Evolutionary conservation across 225 moss, liverwort and hornwort genomes (phyloP).

Genomic region (Pseudoscleropodium purum): DNA sequence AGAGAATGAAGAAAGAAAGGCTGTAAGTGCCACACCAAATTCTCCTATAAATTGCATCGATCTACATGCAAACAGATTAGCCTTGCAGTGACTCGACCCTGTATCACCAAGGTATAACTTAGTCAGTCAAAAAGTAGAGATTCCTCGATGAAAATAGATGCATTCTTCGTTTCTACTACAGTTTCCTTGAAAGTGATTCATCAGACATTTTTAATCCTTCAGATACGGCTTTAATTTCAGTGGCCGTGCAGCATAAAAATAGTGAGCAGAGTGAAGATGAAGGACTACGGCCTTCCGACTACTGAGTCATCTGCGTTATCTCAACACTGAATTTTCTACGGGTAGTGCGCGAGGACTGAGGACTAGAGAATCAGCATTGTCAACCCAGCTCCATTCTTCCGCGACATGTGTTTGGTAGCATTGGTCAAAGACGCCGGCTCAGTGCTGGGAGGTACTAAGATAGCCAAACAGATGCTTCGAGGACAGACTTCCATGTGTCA

Average conservation of each 20-base stretch:
- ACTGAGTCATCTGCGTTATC: not conserved
- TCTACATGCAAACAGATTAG: not conserved
- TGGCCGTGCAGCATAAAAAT: not conserved
- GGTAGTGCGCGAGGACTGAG: not conserved
- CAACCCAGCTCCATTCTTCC: not conserved
- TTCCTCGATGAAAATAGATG: not conserved
- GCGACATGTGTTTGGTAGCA: not conserved
- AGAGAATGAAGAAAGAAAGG: not conserved
- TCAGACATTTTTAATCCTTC: not conserved
- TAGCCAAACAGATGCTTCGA: not conserved
- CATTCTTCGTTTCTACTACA: not conserved
- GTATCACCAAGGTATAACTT: not conserved
- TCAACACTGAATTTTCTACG: not conserved
- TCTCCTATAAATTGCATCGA: too few species aligned
- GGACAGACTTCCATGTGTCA: not conserved
- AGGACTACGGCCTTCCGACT: not conserved
- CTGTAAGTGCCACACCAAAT: not conserved
- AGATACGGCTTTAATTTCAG: too few species aligned
- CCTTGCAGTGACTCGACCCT: not conserved
- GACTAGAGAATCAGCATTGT: too few species aligned
- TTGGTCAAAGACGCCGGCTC: not conserved
- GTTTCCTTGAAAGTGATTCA: not conserved
- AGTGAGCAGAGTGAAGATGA: not conserved
- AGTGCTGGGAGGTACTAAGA: too few species aligned
- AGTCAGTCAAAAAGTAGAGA: not conserved